Base-by-base conservation (phyloP, 768 basidiomycete genomes). In the Fibroporia radiculosa region DNA sequence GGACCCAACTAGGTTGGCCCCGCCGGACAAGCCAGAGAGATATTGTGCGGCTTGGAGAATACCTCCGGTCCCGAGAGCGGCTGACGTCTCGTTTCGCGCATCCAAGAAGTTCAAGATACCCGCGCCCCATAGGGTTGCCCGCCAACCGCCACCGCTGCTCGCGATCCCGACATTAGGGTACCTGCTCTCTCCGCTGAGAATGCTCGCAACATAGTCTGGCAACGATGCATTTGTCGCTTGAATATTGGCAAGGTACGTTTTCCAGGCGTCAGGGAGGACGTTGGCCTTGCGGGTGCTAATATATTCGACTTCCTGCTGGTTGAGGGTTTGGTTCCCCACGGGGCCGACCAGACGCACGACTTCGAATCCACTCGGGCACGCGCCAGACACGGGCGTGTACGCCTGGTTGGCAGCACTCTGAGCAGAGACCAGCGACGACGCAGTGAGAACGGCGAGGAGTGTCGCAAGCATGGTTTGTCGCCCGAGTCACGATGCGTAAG, bases 1-100 rank as follows among this genome's bases (percentile, higher is more conserved):
- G 0, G 83, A 88, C 1, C 74, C 74, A 0, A 75, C 73, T 6
- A 81, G 58, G 82, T 82, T 85, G 1, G 82, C 78, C 3, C 83
- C 83, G 50, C 72, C 74, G 0, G 73, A 74, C 10, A 82, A 60
- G 1, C 75, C 80, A 1, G 75, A 42, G 16, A 77, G 53, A 55
- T 81, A 80, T 0, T 68, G 67, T 5, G 76, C 66, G 2, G 71
- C 57, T 54, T 80, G 79, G 28, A 78, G 62, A 13, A 80, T 60
- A 0, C 77, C 77, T 0, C 75, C 77, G 1, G 63, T 61, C 1
- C 75, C 77, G 0, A 59, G 64, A 2, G 48, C 51, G 5, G 56
- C 64, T 8, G 70, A 59, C 0, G 76, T 66, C 1, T 56, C 32
- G 42, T 78, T 79, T 18, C 74, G 59, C 28, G 63, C 73, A 53